These are phyloP conservation scores for Dactylonectria macrodidyma DNA, from an alignment of 2,329 filamentous ascomycete species.

Conservation along the genomic window DNA sequence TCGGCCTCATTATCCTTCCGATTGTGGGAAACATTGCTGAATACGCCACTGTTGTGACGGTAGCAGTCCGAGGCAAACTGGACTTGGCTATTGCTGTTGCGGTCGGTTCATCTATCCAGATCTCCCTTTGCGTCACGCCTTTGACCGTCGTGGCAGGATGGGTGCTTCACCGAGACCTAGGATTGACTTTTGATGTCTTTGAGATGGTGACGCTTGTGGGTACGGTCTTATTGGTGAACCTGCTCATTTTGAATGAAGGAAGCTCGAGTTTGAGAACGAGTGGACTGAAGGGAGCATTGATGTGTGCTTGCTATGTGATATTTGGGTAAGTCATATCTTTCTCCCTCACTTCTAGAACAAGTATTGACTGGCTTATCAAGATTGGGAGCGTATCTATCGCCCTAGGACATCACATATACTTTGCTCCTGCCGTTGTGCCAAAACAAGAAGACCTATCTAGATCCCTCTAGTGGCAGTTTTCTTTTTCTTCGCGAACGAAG, in stretches of 20 bases:
- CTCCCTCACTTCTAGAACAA: too few species aligned
- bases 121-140: conserved; percentile 73
- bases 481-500: too few species aligned
- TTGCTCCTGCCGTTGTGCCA: too few species aligned
- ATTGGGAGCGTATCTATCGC: too few species aligned
- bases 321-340: conserved; percentile 53
- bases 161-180: conserved; percentile 68
- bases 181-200: conserved; percentile 82
- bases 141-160: conserved; percentile 73
- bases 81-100: conserved; percentile 74
- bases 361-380: too few species aligned
- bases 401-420: too few species aligned
- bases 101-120: conserved; percentile 73
- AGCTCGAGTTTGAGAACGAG: conserved; percentile 73
- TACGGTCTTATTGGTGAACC: conserved; percentile 80
- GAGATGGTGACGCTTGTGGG: conserved; percentile 82
- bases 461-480: too few species aligned
- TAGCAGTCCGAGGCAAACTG: conserved; percentile 73
- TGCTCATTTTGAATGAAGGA: conserved; percentile 80
- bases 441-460: too few species aligned
- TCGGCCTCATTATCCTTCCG: conserved; percentile 74
- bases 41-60: conserved; percentile 73
- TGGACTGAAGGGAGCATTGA: conserved; percentile 67
- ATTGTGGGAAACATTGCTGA: conserved; percentile 76
- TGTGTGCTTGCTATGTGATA: conserved; percentile 69